A percentile compares a stretch with the other conserved stretches of the same genome.
Conservation (phyloP, 2,329 filamentous ascomycete genomes). For the Cryphonectria radicalis region DNA sequence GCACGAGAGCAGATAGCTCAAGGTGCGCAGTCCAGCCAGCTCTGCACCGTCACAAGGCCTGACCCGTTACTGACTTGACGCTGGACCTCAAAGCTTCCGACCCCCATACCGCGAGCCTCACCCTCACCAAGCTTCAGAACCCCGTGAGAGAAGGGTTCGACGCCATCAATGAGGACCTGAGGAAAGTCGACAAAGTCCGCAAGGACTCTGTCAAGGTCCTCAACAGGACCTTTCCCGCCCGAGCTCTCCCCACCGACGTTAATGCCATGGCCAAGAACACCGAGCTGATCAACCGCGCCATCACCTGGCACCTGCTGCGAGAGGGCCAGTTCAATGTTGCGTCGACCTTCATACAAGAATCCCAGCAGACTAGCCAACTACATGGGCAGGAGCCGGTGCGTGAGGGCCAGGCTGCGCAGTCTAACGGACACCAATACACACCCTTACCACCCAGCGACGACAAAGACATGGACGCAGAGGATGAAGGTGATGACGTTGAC, state of each 20-base stretch:
- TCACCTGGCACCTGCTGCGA: slow-evolving; percentile 93
- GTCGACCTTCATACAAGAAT: slow-evolving; percentile 80
- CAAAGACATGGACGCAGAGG: slow-evolving; percentile 27
- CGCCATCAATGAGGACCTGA: slow-evolving; percentile 77
- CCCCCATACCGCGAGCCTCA: slow-evolving; percentile 71
- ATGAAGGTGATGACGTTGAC: slow-evolving; percentile 6
- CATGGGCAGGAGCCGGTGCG: slow-evolving; percentile 16
- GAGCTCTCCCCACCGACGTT: slow-evolving; percentile 75
- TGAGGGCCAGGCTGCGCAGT: not conserved
- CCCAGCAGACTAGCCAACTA: slow-evolving; percentile 40
- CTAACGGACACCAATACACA: slow-evolving; percentile 14
- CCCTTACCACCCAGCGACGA: slow-evolving; percentile 18
- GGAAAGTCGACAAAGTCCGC: slow-evolving; percentile 80
- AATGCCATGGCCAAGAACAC: slow-evolving; percentile 79
- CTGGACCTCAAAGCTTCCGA: slow-evolving; percentile 51
- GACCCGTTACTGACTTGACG: slow-evolving; percentile 21
- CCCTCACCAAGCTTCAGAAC: slow-evolving; percentile 83
- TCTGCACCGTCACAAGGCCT: not conserved
- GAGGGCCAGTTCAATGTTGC: slow-evolving; percentile 93
- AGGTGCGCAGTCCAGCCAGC: slow-evolving; percentile 50
- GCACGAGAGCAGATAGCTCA: slow-evolving; percentile 75
- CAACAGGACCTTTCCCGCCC: slow-evolving; percentile 64
- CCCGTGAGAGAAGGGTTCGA: slow-evolving; percentile 83
- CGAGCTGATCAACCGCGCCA: slow-evolving; percentile 84
- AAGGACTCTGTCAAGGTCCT: slow-evolving; percentile 84